A percentile compares a stretch with the other conserved stretches of the same genome.
phyloP scores from a whole-genome alignment of 169 alveolate genomes.

The Cryptosporidium xiaoi region DNA sequence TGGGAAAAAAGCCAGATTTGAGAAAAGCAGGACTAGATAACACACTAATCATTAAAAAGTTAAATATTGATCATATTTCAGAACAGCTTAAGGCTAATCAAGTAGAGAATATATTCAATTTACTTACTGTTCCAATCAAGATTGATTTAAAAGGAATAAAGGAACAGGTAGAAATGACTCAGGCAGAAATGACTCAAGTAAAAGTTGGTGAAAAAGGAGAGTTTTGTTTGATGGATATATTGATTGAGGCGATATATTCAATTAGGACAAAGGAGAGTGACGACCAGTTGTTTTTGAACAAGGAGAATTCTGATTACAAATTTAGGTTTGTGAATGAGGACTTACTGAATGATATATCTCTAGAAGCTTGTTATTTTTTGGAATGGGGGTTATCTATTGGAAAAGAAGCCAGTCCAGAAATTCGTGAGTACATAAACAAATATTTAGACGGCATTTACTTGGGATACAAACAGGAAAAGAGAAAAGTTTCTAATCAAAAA shows the following conservation, averaged over 20 bases:
- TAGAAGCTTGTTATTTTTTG: slow-evolving; percentile 39
- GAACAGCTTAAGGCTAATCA: too few species aligned
- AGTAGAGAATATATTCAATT: too few species aligned
- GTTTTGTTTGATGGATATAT: slow-evolving; percentile 46
- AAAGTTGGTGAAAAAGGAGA: not conserved
- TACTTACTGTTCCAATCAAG: too few species aligned
- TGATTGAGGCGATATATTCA: slow-evolving; percentile 39
- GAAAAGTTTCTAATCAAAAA: not conserved
- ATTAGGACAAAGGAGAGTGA: not conserved
- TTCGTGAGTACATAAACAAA: not conserved
- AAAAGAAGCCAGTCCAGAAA: slow-evolving; percentile 5
- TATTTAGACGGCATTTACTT: not conserved
- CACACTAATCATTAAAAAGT: too few species aligned
- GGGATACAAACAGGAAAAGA: not conserved
- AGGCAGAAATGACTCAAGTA: too few species aligned
- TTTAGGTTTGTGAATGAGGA: slow-evolving; percentile 24
- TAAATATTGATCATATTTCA: too few species aligned
- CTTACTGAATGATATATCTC: slow-evolving; percentile 1
- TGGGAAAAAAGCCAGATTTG: too few species aligned
- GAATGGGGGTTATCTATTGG: slow-evolving; percentile 70
- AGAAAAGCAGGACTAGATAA: too few species aligned
- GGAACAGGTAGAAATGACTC: too few species aligned
- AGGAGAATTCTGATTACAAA: not conserved
- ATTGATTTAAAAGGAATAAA: too few species aligned
- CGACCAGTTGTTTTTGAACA: not conserved